Evolutionary conservation across 2,329 filamentous ascomycete genomes (phyloP).

Genomic region (Xylariales sp.): DNA sequence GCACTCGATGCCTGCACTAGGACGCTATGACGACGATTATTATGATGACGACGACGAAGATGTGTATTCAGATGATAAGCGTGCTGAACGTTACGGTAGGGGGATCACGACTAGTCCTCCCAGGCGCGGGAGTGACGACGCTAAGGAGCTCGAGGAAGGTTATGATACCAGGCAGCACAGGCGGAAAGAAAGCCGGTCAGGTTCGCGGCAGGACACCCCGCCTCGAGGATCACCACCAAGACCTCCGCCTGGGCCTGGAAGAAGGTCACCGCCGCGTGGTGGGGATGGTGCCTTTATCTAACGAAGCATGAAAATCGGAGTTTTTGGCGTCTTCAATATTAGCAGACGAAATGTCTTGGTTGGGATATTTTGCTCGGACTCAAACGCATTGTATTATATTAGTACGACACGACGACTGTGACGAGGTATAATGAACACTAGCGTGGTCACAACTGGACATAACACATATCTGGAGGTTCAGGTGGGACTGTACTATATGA

Average conservation of each 20-base stretch:
- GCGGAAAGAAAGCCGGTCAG: conserved; percentile 18
- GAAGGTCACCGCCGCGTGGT: conserved; percentile 11
- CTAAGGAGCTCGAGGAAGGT: conserved; percentile 15
- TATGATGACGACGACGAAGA: conserved; percentile 27
- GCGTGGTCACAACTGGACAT: no score
- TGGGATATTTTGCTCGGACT: neutral
- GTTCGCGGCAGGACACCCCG: conserved; percentile 14
- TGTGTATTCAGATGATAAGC: conserved; percentile 24
- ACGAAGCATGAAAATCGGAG: neutral
- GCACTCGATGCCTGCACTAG: conserved; percentile 27
- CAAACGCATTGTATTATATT: neutral
- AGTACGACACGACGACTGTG: neutral
- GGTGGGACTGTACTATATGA: no score
- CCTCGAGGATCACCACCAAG: conserved; percentile 15
- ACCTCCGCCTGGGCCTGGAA: conserved; percentile 10
- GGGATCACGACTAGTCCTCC: conserved; percentile 35
- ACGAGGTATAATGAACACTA: no score
- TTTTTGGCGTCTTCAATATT: neutral
- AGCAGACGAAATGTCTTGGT: neutral
- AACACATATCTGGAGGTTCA: no score
- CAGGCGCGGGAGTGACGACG: conserved; percentile 24
- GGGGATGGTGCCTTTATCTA: conserved; percentile 12
- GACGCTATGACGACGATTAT: conserved; percentile 29
- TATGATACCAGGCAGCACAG: conserved; percentile 21
- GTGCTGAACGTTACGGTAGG: conserved; percentile 30